Conservation (phyloP, 371 early-diverging fungal genomes). For the Mucor saturninus region DNA sequence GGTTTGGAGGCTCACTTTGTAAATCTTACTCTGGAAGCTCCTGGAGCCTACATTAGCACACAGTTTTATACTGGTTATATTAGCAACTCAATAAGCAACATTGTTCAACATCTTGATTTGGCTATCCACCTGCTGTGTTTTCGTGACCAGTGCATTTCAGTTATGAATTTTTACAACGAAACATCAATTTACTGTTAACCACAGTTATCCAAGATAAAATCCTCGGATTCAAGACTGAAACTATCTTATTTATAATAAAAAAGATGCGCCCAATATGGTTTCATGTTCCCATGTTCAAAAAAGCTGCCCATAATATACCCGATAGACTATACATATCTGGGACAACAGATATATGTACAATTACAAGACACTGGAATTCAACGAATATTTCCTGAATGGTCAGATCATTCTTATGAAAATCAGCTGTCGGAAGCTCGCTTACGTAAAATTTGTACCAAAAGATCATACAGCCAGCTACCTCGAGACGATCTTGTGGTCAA, state of each 20-base stretch:
- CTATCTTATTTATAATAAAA: too few relatives aligned
- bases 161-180: slow-evolving; percentile 12
- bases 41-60: slow-evolving; percentile 14
- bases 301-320: too few relatives aligned
- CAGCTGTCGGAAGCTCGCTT: slow-evolving; percentile 8
- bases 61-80: slow-evolving; percentile 18
- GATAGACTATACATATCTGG: too few relatives aligned
- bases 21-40: slow-evolving; percentile 6
- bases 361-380: too few relatives aligned
- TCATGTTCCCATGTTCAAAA: too few relatives aligned
- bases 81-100: slow-evolving; percentile 10
- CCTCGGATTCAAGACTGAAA: too few relatives aligned
- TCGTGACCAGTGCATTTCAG: slow-evolving; percentile 12
- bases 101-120: slow-evolving; percentile 7
- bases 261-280: too few relatives aligned
- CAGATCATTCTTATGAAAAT: slow-evolving; percentile 19
- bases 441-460: slow-evolving; percentile 12
- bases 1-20: slow-evolving; percentile 17
- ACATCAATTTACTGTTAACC: too few relatives aligned
- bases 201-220: too few relatives aligned
- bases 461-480: slow-evolving; percentile 1
- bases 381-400: too few relatives aligned
- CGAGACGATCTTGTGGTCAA: slow-evolving; percentile 5
- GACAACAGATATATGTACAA: too few relatives aligned
- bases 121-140: slow-evolving; percentile 14